Percentiles rank a stretch among this genome's conserved stretches.
phyloP scores from a whole-genome alignment of 164 flowering plant genomes.

The Tinospora cordifolia region DNA sequence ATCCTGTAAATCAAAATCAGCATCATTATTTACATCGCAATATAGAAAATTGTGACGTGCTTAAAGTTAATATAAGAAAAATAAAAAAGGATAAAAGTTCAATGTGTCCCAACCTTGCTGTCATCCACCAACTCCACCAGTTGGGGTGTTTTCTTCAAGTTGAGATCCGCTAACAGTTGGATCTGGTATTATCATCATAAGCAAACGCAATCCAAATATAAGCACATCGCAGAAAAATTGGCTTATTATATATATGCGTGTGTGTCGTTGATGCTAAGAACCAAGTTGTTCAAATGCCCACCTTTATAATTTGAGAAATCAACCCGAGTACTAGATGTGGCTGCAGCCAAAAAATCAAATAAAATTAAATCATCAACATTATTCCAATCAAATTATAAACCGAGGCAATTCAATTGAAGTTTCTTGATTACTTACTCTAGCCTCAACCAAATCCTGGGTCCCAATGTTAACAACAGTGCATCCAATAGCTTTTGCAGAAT shows the following conservation, averaged over 20 bases:
- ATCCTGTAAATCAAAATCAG: constrained; percentile 44
- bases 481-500: constrained; percentile 94
- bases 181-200: constrained; percentile 38
- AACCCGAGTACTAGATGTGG: constrained; percentile 84
- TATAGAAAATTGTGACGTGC: background rate
- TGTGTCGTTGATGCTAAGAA: background rate
- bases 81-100: background rate
- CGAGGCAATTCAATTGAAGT: background rate
- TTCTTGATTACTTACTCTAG: constrained; percentile 52
- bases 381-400: background rate
- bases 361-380: background rate
- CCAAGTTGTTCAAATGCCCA: constrained; percentile 14
- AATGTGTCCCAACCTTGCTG: constrained; percentile 34
- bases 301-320: constrained; percentile 95
- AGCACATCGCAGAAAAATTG: background rate
- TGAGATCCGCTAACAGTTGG: constrained; percentile 86
- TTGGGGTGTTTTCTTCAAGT: constrained; percentile 86
- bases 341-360: constrained; percentile 30
- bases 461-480: constrained; percentile 96
- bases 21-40: background rate
- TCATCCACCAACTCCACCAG: constrained; percentile 81
- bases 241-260: background rate
- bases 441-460: constrained; percentile 83
- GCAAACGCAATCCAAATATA: background rate
- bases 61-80: background rate